Conservation (phyloP, 768 basidiomycete species). For the Gloeophyllum trabeum region DNA sequence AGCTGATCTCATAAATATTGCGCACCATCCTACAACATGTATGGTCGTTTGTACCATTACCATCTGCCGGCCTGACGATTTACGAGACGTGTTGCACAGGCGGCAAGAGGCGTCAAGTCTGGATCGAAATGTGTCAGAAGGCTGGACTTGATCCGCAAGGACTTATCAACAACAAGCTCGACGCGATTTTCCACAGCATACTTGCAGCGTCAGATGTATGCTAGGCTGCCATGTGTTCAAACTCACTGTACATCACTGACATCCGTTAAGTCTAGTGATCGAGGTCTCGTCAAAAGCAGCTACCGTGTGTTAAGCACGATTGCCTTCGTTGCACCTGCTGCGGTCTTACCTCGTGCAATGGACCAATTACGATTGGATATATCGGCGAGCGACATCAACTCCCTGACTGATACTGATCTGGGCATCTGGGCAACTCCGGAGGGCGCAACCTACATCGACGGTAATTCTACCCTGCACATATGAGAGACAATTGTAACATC, state of each 20-base stretch:
- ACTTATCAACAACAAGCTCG: conserved; percentile 38
- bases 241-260: not conserved
- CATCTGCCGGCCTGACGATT: not conserved
- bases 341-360: conserved; percentile 58
- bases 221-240: too few species aligned
- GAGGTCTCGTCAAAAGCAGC: conserved; percentile 52
- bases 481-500: too few species aligned
- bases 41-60: conserved; percentile 17
- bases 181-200: conserved; percentile 36
- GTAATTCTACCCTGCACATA: conserved; percentile 31
- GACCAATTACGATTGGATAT: conserved; percentile 58
- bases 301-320: conserved; percentile 68
- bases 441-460: conserved; percentile 74
- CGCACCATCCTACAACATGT: conserved; percentile 65
- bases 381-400: conserved; percentile 40
- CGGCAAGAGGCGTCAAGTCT: conserved; percentile 41
- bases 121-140: conserved; percentile 77
- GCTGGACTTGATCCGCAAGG: conserved; percentile 56
- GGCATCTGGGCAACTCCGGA: conserved; percentile 82
- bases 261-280: not conserved
- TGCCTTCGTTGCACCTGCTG: conserved; percentile 65
- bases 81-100: conserved; percentile 17
- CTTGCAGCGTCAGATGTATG: conserved; percentile 30
- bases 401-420: conserved; percentile 61
- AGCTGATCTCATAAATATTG: conserved; percentile 48